Evolutionary conservation across 2,329 filamentous ascomycete species (phyloP), one percentile per base, ranked within the genome.

Genomic region (Hymenoscyphus repandus): DNA sequence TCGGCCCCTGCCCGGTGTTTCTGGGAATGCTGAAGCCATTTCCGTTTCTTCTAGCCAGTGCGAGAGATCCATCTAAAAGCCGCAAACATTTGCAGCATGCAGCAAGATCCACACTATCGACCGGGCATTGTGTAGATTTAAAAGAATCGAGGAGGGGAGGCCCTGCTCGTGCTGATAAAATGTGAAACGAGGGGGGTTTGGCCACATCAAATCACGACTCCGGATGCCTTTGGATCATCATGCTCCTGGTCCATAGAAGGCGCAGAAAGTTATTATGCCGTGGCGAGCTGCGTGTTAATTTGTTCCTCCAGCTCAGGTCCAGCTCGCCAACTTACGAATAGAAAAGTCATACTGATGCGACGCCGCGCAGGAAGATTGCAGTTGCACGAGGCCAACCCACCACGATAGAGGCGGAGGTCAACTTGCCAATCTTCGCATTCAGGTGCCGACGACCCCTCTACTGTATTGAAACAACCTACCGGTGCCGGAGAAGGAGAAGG

Each of bases 1-100:
- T 18, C 56, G 56, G 13, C 61, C 58, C 61, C 58, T 49, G 31
- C 51, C 52, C 36, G 58, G 57, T 13, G 57, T 54, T 31, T 43
- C 45, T 31, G 51, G 52, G 27, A 55, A 51, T n/a, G 22, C 40
- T 45, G 41, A 42, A 39, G 41, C 46, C 34, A 45, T 52, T 20
- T 45, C 41, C 27, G 31, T 42, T 31, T 32, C 18, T 31, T 18
- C 30, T 13, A 30, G 18, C 13, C 17, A 40, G 38, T n/a, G 37
- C 37, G 38, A 47, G 45, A 47, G 17, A 10, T 43, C 18, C 31
- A 30, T 30, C 33, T 48, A 49, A 42, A 34, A 52, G 49, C 34
- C 46, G 27, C 39, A 45, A 50, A 46, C 20, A 38, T 31, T 15
- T 31, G 43, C 17, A 34, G 32, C 31, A 9, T 33, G 9, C 15